Percentiles rank a stretch among this genome's conserved stretches.
Evolutionary conservation across 164 flowering plant genomes (phyloP).

Genomic region (Houttuynia cordata): DNA sequence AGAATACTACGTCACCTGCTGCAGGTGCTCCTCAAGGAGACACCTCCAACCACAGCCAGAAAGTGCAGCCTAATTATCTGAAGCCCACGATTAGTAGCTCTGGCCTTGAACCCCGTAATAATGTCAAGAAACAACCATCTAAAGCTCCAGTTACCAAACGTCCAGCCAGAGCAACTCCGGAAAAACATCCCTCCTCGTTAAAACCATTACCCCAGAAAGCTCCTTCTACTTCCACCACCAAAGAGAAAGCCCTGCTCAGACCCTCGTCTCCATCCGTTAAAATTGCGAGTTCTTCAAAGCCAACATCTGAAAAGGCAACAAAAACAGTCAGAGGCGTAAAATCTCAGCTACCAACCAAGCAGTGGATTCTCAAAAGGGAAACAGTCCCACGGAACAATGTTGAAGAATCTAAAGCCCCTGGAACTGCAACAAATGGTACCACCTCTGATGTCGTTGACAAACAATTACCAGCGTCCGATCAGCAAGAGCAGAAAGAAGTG

Average conservation of each 20-base stretch:
- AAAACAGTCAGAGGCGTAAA: conserved; percentile 9
- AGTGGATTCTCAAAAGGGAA: conserved; percentile 9
- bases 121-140: conserved; percentile 16
- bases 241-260: conserved; percentile 9
- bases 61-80: conserved; percentile 34
- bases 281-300: conserved; percentile 6
- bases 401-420: conserved; percentile 4
- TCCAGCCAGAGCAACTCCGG: conserved; percentile 24
- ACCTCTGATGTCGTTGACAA: conserved; percentile 3
- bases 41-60: conserved; percentile 10
- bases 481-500: conserved; percentile 11
- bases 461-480: not conserved
- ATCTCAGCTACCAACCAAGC: conserved; percentile 9
- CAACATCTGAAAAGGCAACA: conserved; percentile 8
- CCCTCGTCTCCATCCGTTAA: conserved; percentile 12
- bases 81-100: conserved; percentile 37
- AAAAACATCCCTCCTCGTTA: conserved; percentile 25
- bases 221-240: conserved; percentile 7
- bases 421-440: not conserved
- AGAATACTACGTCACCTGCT: conserved; percentile 3
- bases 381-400: not conserved
- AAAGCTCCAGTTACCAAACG: conserved; percentile 9
- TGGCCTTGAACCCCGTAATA: conserved; percentile 15
- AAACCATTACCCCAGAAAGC: conserved; percentile 6
- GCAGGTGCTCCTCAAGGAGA: conserved; percentile 7